phyloP scores from a whole-genome alignment of 345 rosid species.

The Gossypium australe region DNA sequence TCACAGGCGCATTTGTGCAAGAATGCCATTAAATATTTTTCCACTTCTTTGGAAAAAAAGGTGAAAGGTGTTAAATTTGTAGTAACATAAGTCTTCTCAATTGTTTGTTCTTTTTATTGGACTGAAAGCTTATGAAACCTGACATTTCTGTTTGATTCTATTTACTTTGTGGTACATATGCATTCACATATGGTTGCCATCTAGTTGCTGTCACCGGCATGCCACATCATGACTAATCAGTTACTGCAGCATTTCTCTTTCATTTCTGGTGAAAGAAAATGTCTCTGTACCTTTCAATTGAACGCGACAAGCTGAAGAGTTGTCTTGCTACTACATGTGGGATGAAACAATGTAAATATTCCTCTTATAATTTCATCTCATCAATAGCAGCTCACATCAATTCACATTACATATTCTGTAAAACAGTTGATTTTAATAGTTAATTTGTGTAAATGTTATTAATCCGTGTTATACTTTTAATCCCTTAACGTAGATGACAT shows the following conservation, averaged over 20 bases:
- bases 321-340: not conserved
- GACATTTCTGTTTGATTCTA: not conserved
- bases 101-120: not conserved
- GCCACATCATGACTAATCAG: not conserved
- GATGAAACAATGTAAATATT: not conserved
- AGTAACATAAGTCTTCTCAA: not conserved
- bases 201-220: not conserved
- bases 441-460: not conserved
- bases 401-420: not conserved
- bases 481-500: too few relatives aligned
- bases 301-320: not conserved
- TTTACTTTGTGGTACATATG: not conserved
- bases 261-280: conserved; percentile 1
- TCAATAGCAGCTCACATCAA: not conserved
- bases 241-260: not conserved
- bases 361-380: conserved; percentile 5
- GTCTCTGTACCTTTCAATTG: not conserved
- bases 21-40: not conserved
- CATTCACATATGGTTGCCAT: not conserved
- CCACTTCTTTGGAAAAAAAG: not conserved
- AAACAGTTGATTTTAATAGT: not conserved
- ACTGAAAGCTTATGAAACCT: not conserved
- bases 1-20: not conserved
- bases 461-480: not conserved
- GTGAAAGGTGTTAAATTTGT: not conserved